Conservation (phyloP, 1,284 basidiomycete species). For the Apiotrichum mycotoxinovorans region DNA sequence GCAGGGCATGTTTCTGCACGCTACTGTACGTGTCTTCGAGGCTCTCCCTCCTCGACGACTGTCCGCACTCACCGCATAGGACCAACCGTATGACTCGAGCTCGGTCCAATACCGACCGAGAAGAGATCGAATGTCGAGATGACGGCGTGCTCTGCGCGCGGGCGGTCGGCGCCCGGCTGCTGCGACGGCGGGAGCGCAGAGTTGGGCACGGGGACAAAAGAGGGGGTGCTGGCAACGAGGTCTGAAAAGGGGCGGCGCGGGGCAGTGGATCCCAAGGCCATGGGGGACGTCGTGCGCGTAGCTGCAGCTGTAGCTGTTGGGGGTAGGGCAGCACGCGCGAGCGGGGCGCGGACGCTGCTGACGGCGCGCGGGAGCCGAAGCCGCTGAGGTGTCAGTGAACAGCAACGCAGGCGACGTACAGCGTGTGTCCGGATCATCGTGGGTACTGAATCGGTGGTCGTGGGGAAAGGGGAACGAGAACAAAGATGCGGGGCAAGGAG, state of each 20-base stretch:
- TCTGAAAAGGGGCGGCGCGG: neutral
- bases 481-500: too few relatives aligned
- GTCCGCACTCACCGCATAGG: slow-evolving; percentile 61
- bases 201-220: neutral
- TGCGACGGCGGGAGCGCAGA: slow-evolving; percentile 17
- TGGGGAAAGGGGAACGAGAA: too few relatives aligned
- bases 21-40: too few relatives aligned
- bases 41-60: neutral
- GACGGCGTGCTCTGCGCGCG: slow-evolving; percentile 72
- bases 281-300: neutral
- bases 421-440: too few relatives aligned
- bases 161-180: slow-evolving; percentile 11
- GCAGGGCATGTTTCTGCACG: too few relatives aligned
- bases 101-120: slow-evolving; percentile 68
- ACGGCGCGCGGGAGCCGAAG: too few relatives aligned
- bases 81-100: slow-evolving; percentile 65
- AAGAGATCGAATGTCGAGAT: slow-evolving; percentile 92
- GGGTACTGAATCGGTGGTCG: too few relatives aligned
- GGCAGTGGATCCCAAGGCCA: neutral
- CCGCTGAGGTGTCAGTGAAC: too few relatives aligned
- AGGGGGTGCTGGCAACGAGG: slow-evolving; percentile 1
- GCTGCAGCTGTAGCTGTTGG: too few relatives aligned
- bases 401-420: too few relatives aligned
- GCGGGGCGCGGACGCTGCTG: too few relatives aligned
- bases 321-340: too few relatives aligned